Percentiles rank a stretch among this genome's conserved stretches.
Conservation (phyloP, 2,329 filamentous ascomycete genomes). For the Aureobasidium sp. region DNA sequence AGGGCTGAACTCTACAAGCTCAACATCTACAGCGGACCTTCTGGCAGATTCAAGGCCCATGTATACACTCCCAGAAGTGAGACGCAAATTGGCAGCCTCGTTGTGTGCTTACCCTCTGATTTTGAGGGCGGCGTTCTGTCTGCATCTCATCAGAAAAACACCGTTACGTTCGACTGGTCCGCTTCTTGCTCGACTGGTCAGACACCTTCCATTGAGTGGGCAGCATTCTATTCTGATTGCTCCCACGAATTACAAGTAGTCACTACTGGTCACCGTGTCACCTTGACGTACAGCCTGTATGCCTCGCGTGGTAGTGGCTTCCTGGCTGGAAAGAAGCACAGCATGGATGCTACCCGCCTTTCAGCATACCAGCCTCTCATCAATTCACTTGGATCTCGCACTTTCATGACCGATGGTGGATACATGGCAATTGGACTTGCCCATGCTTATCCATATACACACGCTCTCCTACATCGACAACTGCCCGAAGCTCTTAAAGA, state of each 20-base stretch:
- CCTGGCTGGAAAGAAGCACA: slow-evolving; percentile 20
- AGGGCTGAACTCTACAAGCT: slow-evolving; percentile 52
- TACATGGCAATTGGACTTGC: slow-evolving; percentile 20
- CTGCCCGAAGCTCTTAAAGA: slow-evolving; percentile 24
- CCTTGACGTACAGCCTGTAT: slow-evolving; percentile 55
- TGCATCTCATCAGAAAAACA: slow-evolving; percentile 36
- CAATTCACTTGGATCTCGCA: slow-evolving; percentile 25
- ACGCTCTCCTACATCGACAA: slow-evolving; percentile 14
- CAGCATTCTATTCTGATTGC: slow-evolving; percentile 49
- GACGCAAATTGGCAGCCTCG: slow-evolving; percentile 23
- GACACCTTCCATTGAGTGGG: slow-evolving; percentile 36
- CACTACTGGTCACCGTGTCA: slow-evolving; percentile 47
- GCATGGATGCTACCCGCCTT: slow-evolving; percentile 30
- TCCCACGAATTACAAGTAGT: slow-evolving; percentile 49
- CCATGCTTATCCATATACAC: slow-evolving; percentile 24
- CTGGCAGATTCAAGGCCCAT: slow-evolving; percentile 23
- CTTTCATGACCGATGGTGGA: slow-evolving; percentile 31
- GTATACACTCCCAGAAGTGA: slow-evolving; percentile 25
- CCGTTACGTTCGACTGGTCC: slow-evolving; percentile 39
- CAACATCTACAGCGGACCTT: slow-evolving; percentile 36
- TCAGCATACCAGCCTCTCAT: slow-evolving; percentile 33
- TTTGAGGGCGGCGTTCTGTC: slow-evolving; percentile 36
- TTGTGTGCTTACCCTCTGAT: slow-evolving; percentile 20
- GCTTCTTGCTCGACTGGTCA: not conserved
- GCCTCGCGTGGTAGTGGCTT: slow-evolving; percentile 32